Evolutionary conservation across 192 early-diverging fungal species (phyloP).

Genomic region (Paraglomus brasilianum): DNA sequence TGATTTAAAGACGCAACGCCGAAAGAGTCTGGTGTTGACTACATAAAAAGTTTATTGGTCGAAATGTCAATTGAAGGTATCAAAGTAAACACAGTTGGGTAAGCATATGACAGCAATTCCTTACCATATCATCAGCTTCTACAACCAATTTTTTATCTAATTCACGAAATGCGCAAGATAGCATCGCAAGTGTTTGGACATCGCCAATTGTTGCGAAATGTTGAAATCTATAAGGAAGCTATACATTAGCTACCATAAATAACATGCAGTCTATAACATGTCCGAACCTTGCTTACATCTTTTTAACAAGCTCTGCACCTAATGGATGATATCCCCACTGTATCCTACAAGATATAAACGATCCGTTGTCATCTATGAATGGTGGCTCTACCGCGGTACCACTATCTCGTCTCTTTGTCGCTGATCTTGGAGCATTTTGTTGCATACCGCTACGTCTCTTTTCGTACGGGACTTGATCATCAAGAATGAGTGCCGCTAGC

Average conservation of each 20-base stretch:
- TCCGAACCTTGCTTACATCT: conserved; percentile 48
- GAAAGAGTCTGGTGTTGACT: too few species aligned
- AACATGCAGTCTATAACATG: too few species aligned
- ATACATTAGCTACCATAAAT: too few species aligned
- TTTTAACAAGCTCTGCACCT: conserved; percentile 50
- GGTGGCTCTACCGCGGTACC: conserved; percentile 40
- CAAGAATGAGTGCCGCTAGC: conserved; percentile 58
- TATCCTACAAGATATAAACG: conserved; percentile 41
- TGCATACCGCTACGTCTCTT: too few species aligned
- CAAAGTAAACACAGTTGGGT: too few species aligned
- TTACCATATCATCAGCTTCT: too few species aligned
- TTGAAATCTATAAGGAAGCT: conserved; percentile 40
- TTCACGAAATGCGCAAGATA: conserved; percentile 63
- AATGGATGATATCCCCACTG: conserved; percentile 63
- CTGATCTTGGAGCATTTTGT: conserved; percentile 33
- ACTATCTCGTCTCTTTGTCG: conserved; percentile 44
- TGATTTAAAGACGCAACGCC: too few species aligned
- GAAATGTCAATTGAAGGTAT: too few species aligned
- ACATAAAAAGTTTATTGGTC: too few species aligned
- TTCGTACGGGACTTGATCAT: conserved; percentile 48
- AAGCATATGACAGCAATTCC: too few species aligned
- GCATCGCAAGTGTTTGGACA: conserved; percentile 64
- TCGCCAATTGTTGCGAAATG: conserved; percentile 58
- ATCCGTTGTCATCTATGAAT: conserved; percentile 34
- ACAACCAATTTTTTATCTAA: conserved; percentile 34